phyloP scores from a whole-genome alignment of 805 yeast genomes.

The Barnettozyma pratensis region DNA sequence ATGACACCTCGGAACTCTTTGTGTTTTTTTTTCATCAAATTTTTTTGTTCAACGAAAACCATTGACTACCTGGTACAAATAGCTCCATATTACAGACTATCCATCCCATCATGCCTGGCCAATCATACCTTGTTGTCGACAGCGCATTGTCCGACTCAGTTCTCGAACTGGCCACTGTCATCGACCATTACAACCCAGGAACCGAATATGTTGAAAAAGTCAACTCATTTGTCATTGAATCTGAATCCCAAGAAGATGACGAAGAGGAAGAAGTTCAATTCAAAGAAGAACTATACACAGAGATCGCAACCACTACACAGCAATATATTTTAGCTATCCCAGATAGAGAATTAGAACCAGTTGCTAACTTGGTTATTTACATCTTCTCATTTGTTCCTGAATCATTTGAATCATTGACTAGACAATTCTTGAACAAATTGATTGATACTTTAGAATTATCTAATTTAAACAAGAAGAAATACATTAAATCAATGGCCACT shows the following conservation, averaged over 20 bases:
- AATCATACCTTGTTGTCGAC: conserved; percentile 31
- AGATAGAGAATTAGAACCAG: conserved; percentile 24
- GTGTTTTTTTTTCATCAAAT: conserved; percentile 90
- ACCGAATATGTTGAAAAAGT: conserved; percentile 14
- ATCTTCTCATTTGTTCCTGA: conserved; percentile 15
- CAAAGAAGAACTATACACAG: conserved; percentile 15
- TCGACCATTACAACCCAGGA: conserved; percentile 22
- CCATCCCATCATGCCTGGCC: conserved; percentile 12
- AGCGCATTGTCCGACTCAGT: conserved; percentile 34
- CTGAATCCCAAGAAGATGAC: conserved; percentile 7
- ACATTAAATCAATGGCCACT: conserved; percentile 10
- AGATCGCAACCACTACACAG: conserved; percentile 12
- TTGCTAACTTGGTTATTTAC: conserved; percentile 21
- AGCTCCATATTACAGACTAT: too few species aligned
- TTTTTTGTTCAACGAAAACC: conserved; percentile 86
- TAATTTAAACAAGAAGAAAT: conserved; percentile 9
- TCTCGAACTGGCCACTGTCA: conserved; percentile 26
- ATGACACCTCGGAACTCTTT: conserved; percentile 60
- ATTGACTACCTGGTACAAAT: too few species aligned
- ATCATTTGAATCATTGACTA: conserved; percentile 4
- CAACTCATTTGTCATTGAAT: conserved; percentile 9
- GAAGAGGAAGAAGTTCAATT: conserved; percentile 20
- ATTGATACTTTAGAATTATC: conserved; percentile 3
- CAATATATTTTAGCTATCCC: conserved; percentile 14
- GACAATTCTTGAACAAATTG: conserved; percentile 1